Percentiles rank a stretch among this genome's conserved stretches.
Conservation (phyloP, 345 rosid genomes). For the Iberis pinnata region DNA sequence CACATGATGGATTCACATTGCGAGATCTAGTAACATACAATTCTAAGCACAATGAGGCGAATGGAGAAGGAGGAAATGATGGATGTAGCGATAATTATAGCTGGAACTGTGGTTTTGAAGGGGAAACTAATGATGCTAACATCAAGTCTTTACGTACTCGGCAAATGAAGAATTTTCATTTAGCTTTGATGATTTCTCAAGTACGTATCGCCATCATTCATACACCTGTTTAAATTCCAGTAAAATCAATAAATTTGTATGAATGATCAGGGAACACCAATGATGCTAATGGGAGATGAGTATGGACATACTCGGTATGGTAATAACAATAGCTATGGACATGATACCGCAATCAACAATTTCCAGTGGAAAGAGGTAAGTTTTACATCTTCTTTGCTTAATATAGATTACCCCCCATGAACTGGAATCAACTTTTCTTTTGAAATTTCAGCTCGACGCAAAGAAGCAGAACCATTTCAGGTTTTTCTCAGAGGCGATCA, state of each 20-base stretch:
- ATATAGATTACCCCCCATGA: background rate
- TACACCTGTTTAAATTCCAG: background rate
- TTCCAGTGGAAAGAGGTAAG: slow-evolving; percentile 72
- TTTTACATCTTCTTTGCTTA: background rate
- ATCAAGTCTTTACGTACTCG: slow-evolving; percentile 62
- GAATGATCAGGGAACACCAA: slow-evolving; percentile 66
- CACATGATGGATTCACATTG: slow-evolving; percentile 92
- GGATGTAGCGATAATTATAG: slow-evolving; percentile 85
- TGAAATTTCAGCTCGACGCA: slow-evolving; percentile 43
- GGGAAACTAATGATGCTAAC: slow-evolving; percentile 60
- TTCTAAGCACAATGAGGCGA: slow-evolving; percentile 86
- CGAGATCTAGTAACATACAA: slow-evolving; percentile 86
- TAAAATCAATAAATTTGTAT: background rate
- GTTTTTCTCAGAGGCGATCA: slow-evolving; percentile 72
- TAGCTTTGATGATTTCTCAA: slow-evolving; percentile 87
- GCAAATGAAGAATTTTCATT: slow-evolving; percentile 91
- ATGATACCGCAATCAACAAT: slow-evolving; percentile 75
- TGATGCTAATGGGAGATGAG: slow-evolving; percentile 98
- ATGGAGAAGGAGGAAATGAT: slow-evolving; percentile 96
- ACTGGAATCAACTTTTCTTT: background rate
- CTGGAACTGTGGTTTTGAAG: slow-evolving; percentile 98
- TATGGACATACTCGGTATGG: slow-evolving; percentile 86
- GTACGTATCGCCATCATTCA: slow-evolving; percentile 31
- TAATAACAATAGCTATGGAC: slow-evolving; percentile 92
- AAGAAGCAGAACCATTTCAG: slow-evolving; percentile 55